A percentile compares a stretch with the other conserved stretches of the same genome.
Conservation (phyloP, 352 stramenopile species). For the Blastocystis sp. region DNA sequence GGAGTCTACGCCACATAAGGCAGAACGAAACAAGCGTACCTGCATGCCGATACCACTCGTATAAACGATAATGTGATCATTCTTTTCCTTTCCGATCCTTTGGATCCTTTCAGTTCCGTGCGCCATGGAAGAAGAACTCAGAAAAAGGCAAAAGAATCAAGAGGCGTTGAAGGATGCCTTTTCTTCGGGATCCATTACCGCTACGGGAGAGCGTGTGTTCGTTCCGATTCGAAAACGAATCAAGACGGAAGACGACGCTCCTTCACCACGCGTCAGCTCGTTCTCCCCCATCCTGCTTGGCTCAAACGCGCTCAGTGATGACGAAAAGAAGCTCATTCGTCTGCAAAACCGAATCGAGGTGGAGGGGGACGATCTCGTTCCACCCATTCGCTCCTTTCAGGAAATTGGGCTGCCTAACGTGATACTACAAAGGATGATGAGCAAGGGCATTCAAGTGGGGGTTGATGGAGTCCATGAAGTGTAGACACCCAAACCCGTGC, state of each 20-base stretch:
- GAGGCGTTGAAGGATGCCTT: constrained; percentile 4
- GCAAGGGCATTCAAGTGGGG: neutral
- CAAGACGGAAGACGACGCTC: neutral
- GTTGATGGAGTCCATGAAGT: neutral
- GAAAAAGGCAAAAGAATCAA: neutral
- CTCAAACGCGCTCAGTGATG: neutral
- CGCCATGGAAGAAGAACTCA: neutral
- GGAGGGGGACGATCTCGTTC: constrained; percentile 5
- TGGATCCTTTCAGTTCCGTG: too few species aligned
- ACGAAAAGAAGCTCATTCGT: constrained; percentile 25
- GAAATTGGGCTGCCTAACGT: neutral
- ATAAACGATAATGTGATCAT: neutral
- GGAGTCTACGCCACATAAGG: neutral
- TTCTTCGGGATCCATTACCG: constrained; percentile 6
- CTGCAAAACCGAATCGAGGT: constrained; percentile 50
- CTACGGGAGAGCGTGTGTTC: constrained; percentile 55
- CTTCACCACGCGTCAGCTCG: neutral
- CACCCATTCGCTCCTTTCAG: constrained; percentile 22
- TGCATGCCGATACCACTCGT: constrained; percentile 31
- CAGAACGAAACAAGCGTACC: neutral
- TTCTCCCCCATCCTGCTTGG: neutral
- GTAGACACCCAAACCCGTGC: constrained; percentile 46
- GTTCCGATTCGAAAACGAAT: constrained; percentile 24
- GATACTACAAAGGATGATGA: neutral
- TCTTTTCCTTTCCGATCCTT: neutral